Evolutionary conservation across 139 green algal species (phyloP).

Genomic region (Medakamo hakoo): DNA sequence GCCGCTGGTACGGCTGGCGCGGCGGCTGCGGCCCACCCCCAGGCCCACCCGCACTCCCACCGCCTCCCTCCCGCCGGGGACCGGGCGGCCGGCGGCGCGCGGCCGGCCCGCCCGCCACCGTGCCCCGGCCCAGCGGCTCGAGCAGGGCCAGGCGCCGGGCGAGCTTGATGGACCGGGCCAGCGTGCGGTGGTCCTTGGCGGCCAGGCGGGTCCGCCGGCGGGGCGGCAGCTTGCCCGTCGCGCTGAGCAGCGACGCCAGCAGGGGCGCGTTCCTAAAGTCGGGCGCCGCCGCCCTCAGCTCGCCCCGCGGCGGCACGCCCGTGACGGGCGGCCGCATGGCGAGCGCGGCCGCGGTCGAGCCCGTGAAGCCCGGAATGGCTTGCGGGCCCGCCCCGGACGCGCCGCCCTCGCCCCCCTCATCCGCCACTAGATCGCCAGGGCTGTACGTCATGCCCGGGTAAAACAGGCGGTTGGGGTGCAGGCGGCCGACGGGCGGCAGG

Average conservation of each 20-base stretch:
- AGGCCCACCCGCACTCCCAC: too few relatives aligned
- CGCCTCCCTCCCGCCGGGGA: too few relatives aligned
- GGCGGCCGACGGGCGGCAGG: slow-evolving; percentile 1
- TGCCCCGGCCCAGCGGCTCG: neutral
- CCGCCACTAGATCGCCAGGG: neutral
- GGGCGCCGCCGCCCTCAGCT: neutral
- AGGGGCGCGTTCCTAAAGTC: neutral
- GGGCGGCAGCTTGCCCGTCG: neutral
- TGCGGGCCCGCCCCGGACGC: neutral
- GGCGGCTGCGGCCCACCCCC: too few relatives aligned
- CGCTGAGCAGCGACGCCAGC: neutral
- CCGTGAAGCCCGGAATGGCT: neutral
- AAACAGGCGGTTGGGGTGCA: slow-evolving; percentile 24
- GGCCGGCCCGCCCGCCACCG: too few relatives aligned
- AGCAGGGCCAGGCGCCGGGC: neutral
- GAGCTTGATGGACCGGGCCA: neutral
- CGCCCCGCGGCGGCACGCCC: too few relatives aligned
- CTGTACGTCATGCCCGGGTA: slow-evolving; percentile 15
- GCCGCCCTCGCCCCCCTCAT: too few relatives aligned
- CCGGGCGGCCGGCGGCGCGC: too few relatives aligned
- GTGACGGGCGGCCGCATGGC: too few relatives aligned
- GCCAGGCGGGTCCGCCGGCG: neutral
- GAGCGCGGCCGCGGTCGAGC: too few relatives aligned
- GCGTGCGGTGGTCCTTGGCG: neutral
- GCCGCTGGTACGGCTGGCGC: too few relatives aligned